Base-by-base conservation (phyloP, 345 rosid genomes). In the Fremontodendron californicum region DNA sequence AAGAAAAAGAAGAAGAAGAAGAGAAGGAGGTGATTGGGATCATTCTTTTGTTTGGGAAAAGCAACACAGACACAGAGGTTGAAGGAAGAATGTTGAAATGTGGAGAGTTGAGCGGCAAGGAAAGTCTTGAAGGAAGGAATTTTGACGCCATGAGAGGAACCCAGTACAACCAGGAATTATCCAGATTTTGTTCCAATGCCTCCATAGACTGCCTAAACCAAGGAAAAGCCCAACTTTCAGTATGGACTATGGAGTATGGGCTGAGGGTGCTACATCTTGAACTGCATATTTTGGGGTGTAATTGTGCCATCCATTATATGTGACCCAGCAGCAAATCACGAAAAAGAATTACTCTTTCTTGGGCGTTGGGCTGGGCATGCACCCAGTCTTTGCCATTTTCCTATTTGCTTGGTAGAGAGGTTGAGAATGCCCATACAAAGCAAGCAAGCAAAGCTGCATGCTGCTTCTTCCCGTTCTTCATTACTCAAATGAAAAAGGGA, bases 1-100 rank as follows among this genome's bases (percentile, higher is more conserved):
- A 78, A 5, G 85, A 80, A 0, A 87, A 78, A 6, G 82, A 77
- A 6, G 83, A 77, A 1, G 82, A 78, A 37, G 85, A 85, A 72
- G 80, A 82, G 39, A 86, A 18, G 51, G 51, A 75, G 87, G 84
- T 82, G 78, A 66, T 42, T 27, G 84, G 77, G 67, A 82, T 11
- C 33, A 57, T 10, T 21, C 35, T 80, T 52, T 6, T 85, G 78
- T n/a, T 77, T 43, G 76, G 73, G 35, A 77, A 25, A 9, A 67
- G 35, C 1, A 42, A 5, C 0, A 21, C 31, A 23, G 48, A 66
- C 49, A 49, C 73, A 21, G 86, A 78, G 52, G 77, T 25, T 39
- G 81, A 73, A 79, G 69, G 76, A 61, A 72, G 82, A 29, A 43
- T 6, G 35, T 60, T 71, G 65, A 72, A 66, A 71, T 68, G 54